A percentile compares a stretch with the other conserved stretches of the same genome.
These are phyloP conservation scores for Chlorella sp. DNA, from an alignment of 139 green algal genomes.

Conservation along the genomic window DNA sequence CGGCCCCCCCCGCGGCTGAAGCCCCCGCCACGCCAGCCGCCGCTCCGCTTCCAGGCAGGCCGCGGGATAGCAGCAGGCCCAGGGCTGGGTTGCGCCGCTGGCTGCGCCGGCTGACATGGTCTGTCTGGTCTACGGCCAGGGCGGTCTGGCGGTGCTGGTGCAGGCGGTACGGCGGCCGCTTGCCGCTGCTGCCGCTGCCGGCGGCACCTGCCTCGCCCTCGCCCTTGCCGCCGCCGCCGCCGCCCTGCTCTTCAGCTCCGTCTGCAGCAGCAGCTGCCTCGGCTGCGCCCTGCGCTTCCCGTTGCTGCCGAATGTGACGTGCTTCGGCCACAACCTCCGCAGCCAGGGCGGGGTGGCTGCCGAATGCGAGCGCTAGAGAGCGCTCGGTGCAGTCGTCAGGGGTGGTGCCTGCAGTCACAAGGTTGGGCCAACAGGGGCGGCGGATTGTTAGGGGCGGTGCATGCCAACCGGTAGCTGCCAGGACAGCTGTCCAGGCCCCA, in stretches of 20 bases:
- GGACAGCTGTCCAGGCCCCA: too few species aligned
- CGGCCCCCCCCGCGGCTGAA: background rate
- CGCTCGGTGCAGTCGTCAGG: constrained; percentile 38
- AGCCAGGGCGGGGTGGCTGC: constrained; percentile 32
- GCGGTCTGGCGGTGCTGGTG: constrained; percentile 5
- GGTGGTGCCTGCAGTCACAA: background rate
- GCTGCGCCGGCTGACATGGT: too few species aligned
- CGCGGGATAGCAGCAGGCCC: background rate
- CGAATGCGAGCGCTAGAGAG: constrained; percentile 28
- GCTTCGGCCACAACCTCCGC: constrained; percentile 34
- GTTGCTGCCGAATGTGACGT: background rate
- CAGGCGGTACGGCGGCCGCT: constrained; percentile 3
- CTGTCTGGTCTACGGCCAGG: background rate
- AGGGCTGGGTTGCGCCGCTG: background rate
- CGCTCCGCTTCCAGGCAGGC: too few species aligned
- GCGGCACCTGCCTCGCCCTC: background rate
- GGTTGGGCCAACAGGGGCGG: too few species aligned
- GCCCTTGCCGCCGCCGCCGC: background rate
- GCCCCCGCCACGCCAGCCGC: background rate
- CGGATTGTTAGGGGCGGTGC: too few species aligned
- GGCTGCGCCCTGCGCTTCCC: background rate
- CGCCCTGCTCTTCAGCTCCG: background rate
- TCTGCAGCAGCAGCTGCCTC: background rate
- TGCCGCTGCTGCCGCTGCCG: background rate
- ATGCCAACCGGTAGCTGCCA: background rate